A percentile compares a stretch with the other conserved stretches of the same genome.
phyloP scores from a whole-genome alignment of 2,329 filamentous ascomycete genomes.

The Elsinoe arachidis region DNA sequence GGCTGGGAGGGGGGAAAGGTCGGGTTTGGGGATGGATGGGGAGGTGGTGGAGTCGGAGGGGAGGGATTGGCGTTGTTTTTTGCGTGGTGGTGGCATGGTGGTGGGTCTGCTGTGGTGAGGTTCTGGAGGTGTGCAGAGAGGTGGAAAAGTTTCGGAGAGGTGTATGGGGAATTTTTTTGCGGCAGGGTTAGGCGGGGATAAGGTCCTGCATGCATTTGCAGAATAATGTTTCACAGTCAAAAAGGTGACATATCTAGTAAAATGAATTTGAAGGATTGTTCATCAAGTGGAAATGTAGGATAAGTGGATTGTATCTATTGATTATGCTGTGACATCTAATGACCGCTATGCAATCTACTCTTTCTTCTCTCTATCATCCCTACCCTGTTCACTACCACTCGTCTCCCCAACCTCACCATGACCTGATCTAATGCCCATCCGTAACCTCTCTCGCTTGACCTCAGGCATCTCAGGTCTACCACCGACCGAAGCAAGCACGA shows the following conservation, averaged over 20 bases:
- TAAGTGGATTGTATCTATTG: too few species aligned
- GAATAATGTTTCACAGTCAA: too few species aligned
- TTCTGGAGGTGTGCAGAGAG: neutral
- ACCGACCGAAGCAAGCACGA: conserved; percentile 46
- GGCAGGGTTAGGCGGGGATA: neutral
- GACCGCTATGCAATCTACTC: neutral
- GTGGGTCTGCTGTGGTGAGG: neutral
- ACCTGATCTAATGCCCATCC: conserved; percentile 16
- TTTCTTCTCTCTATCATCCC: conserved; percentile 6
- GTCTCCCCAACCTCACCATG: conserved; percentile 17
- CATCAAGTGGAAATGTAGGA: too few species aligned
- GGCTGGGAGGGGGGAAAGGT: neutral
- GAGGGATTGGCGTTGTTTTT: conserved; percentile 33
- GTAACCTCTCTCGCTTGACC: conserved; percentile 22
- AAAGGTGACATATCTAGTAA: too few species aligned
- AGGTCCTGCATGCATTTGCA: neutral
- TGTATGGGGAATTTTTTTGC: neutral
- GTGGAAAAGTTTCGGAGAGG: neutral
- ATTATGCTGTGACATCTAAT: too few species aligned
- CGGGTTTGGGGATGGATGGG: neutral
- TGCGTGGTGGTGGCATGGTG: conserved; percentile 32
- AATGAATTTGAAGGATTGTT: too few species aligned
- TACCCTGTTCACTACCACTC: conserved; percentile 2
- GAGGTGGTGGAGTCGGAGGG: conserved; percentile 17
- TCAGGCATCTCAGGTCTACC: conserved; percentile 37